Percentiles rank a stretch among this genome's conserved stretches.
phyloP scores from a whole-genome alignment of 495 filamentous ascomycete genomes.

The Tetracladium setigerum region DNA sequence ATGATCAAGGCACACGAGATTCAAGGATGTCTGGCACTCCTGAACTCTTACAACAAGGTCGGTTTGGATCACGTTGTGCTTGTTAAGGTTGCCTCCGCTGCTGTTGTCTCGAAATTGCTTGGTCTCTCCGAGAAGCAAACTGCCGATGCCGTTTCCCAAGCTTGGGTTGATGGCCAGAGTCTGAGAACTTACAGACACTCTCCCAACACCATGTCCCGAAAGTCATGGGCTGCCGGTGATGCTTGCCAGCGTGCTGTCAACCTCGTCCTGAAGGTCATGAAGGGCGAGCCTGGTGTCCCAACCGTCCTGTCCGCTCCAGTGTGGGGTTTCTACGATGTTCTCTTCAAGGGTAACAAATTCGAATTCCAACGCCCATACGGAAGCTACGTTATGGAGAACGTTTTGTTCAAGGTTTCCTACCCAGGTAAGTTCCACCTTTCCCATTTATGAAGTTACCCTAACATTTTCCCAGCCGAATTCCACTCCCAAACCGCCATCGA shows the following conservation, averaged over 20 bases:
- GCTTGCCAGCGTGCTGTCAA: constrained; percentile 96
- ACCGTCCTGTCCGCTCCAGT: constrained; percentile 88
- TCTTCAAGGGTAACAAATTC: constrained; percentile 94
- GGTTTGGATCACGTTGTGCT: constrained; percentile 95
- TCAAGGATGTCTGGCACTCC: constrained; percentile 90
- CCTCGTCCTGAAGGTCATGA: constrained; percentile 86
- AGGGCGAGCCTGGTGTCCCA: constrained; percentile 82
- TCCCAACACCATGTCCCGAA: constrained; percentile 98
- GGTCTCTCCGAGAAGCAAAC: constrained; percentile 86
- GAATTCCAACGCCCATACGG: constrained; percentile 93
- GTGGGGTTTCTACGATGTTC: constrained; percentile 98
- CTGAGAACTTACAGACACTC: constrained; percentile 94
- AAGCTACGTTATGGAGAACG: constrained; percentile 99
- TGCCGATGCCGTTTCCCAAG: constrained; percentile 90
- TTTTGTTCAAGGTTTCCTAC: constrained; percentile 98
- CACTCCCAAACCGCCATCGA: constrained; percentile 98
- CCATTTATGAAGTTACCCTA: constrained; percentile 1
- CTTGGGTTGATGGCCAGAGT: constrained; percentile 94
- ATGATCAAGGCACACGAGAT: constrained; percentile 99
- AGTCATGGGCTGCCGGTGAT: constrained; percentile 98
- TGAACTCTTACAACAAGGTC: constrained; percentile 98
- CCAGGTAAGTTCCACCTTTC: constrained; percentile 52
- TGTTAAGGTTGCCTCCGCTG: constrained; percentile 94
- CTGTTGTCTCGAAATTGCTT: constrained; percentile 90
- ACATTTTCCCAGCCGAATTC: constrained; percentile 67